Conservation (phyloP, 208 protist species). For the Angomonas deanei region DNA sequence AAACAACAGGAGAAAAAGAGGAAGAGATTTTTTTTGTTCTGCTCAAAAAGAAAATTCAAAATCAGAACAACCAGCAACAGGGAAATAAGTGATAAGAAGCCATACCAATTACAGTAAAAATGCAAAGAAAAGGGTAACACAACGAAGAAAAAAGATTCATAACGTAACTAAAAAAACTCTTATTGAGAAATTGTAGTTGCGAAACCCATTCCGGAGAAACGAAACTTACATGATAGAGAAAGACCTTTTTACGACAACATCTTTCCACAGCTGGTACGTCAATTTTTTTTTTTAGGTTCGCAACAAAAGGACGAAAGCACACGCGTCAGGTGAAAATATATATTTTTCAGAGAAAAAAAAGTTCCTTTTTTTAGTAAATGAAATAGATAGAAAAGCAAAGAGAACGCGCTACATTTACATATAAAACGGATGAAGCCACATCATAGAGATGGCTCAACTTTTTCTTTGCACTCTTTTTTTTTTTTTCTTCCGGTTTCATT, state of each 20-base stretch:
- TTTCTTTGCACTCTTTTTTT: slow-evolving; percentile 1
- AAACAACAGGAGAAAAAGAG: neutral
- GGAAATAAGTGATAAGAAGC: neutral
- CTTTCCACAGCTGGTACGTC: neutral
- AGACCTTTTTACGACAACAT: too few relatives aligned
- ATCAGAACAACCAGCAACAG: too few relatives aligned
- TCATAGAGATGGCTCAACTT: neutral
- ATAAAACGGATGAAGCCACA: slow-evolving; percentile 7
- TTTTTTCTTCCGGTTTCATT: slow-evolving; percentile 5
- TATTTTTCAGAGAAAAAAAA: slow-evolving; percentile 8
- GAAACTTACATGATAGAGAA: neutral
- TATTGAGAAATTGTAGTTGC: slow-evolving; percentile 1
- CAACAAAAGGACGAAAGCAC: slow-evolving; percentile 8
- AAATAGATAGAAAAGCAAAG: slow-evolving; percentile 12
- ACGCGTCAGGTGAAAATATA: neutral
- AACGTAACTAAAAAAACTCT: neutral
- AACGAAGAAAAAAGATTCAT: neutral
- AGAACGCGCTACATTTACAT: slow-evolving; percentile 12
- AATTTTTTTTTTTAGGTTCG: neutral
- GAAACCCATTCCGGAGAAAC: neutral
- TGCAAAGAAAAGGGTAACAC: too few relatives aligned
- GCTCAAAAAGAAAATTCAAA: too few relatives aligned
- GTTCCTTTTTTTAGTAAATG: slow-evolving; percentile 10
- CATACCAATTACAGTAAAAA: neutral
- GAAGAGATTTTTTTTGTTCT: too few relatives aligned